phyloP scores from a whole-genome alignment of 169 alveolate genomes.

The Plasmodium relictum region DNA sequence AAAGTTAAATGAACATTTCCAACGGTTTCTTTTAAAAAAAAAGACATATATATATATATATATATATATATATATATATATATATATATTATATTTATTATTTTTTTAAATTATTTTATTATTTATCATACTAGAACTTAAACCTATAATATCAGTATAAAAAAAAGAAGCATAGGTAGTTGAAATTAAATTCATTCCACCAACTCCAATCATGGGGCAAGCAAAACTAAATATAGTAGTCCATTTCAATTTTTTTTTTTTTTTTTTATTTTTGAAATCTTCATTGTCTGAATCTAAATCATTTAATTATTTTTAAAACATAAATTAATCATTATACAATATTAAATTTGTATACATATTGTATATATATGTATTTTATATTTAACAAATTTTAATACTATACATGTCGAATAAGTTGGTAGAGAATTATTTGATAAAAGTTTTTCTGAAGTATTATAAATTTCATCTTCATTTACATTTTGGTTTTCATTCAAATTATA shows the following conservation, averaged over 20 bases:
- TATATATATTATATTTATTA: background rate
- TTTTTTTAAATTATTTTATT: background rate
- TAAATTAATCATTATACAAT: too few species aligned
- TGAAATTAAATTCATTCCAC: slow-evolving; percentile 8
- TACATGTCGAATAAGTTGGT: background rate
- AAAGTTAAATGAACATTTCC: slow-evolving; percentile 5
- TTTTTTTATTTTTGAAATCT: background rate
- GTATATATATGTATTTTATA: too few species aligned
- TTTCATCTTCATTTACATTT: background rate
- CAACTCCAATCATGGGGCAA: slow-evolving; percentile 1
- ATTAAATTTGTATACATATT: too few species aligned
- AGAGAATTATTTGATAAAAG: background rate
- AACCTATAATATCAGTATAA: background rate
- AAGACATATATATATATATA: background rate
- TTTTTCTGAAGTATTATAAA: background rate
- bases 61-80: background rate
- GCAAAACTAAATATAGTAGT: background rate
- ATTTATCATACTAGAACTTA: background rate
- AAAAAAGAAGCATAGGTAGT: background rate
- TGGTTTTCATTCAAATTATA: background rate
- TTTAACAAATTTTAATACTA: too few species aligned
- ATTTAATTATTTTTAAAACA: too few species aligned
- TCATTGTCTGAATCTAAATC: background rate
- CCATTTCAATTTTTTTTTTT: background rate
- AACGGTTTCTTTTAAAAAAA: background rate